Percentiles rank a stretch among this genome's conserved stretches.
Evolutionary conservation across 2,329 filamentous ascomycete species (phyloP).

Genomic region (Trichoderma koningiopsis): DNA sequence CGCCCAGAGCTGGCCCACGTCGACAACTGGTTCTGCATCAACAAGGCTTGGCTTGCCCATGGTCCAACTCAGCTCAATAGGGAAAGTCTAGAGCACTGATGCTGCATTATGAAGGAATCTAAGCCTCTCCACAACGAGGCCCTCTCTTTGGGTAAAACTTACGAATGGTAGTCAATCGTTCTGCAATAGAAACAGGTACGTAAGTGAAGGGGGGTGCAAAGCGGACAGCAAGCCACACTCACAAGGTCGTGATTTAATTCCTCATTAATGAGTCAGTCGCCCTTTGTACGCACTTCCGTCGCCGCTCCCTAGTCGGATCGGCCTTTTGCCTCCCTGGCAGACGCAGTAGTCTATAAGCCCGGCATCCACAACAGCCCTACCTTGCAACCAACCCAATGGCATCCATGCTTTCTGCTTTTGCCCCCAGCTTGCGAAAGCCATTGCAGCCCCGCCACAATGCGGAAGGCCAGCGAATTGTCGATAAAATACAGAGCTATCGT

Average conservation of each 20-base stretch:
- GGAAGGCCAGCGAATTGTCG: neutral
- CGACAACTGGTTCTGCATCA: slow-evolving; percentile 1
- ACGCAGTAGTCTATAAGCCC: neutral
- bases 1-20: slow-evolving; percentile 18
- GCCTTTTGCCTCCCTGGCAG: slow-evolving; percentile 4
- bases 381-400: neutral
- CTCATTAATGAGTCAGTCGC: slow-evolving; percentile 9
- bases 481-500: neutral
- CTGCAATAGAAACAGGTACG: neutral
- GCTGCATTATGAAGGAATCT: slow-evolving; percentile 4
- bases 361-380: neutral
- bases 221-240: slow-evolving; percentile 23
- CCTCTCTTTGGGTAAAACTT: slow-evolving; percentile 14
- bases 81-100: neutral
- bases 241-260: neutral
- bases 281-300: slow-evolving; percentile 13
- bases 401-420: neutral
- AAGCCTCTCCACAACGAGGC: neutral
- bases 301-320: slow-evolving; percentile 16
- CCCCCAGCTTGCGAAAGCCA: neutral
- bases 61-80: neutral
- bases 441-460: neutral
- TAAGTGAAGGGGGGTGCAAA: neutral
- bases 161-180: neutral
- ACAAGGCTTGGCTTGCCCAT: neutral